Percentiles rank a stretch among this genome's conserved stretches.
Conservation (phyloP, 495 filamentous ascomycete species). For the Acidomyces sp. region DNA sequence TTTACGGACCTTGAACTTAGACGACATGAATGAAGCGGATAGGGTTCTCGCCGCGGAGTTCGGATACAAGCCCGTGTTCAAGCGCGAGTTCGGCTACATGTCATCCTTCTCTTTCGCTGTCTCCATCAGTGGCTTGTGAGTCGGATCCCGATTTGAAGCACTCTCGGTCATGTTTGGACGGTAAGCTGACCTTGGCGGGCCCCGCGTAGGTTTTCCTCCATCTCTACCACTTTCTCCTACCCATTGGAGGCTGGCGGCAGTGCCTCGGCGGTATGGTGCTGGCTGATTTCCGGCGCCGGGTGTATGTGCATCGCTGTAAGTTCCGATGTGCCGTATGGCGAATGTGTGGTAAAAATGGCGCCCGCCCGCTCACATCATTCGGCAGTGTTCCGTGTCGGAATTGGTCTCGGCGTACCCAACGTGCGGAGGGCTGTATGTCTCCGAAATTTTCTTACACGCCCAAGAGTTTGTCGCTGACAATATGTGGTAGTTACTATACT, state of each 20-base stretch:
- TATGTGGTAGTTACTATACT: constrained; percentile 30
- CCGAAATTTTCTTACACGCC: neutral
- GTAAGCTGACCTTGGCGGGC: constrained; percentile 37
- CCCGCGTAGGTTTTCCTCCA: constrained; percentile 45
- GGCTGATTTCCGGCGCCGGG: constrained; percentile 49
- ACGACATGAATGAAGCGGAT: constrained; percentile 20
- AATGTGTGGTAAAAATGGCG: neutral
- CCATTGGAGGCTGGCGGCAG: constrained; percentile 47
- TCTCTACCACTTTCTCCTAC: constrained; percentile 49
- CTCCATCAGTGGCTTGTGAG: constrained; percentile 36
- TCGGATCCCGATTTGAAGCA: too few species aligned
- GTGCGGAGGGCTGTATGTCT: constrained; percentile 34
- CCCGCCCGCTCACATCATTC: neutral
- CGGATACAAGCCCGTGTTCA: constrained; percentile 36
- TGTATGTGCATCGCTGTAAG: constrained; percentile 48
- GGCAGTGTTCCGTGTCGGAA: constrained; percentile 36
- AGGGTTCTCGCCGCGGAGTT: constrained; percentile 21
- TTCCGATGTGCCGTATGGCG: neutral
- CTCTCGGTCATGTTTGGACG: neutral
- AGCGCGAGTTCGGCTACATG: constrained; percentile 49
- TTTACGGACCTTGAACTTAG: constrained; percentile 12
- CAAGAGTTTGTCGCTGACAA: neutral
- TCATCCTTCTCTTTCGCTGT: constrained; percentile 53
- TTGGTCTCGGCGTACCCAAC: constrained; percentile 47
- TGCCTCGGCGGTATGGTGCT: constrained; percentile 50